Conservation (phyloP, 2,329 filamentous ascomycete species). For the Amauroascus verrucosus region DNA sequence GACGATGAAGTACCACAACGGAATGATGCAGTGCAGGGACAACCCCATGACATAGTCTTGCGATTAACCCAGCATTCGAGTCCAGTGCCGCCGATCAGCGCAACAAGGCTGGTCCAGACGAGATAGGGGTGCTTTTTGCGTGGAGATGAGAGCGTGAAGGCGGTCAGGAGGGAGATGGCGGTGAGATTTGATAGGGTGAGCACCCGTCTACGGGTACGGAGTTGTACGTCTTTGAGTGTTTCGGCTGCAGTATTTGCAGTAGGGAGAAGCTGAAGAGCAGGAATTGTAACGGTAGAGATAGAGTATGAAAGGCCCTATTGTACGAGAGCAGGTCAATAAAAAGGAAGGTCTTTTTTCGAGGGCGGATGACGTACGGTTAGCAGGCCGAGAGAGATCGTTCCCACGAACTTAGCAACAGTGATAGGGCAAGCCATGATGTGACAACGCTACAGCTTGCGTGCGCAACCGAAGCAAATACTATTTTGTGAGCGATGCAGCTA, state of each 20-base stretch:
- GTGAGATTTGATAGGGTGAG: slow-evolving; percentile 59
- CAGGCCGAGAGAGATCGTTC: slow-evolving; percentile 77
- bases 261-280: slow-evolving; percentile 69
- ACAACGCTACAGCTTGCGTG: neutral
- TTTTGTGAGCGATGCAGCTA: neutral
- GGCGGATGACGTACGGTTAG: slow-evolving; percentile 57
- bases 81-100: slow-evolving; percentile 36
- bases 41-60: slow-evolving; percentile 29
- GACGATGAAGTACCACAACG: neutral
- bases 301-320: slow-evolving; percentile 78
- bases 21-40: neutral
- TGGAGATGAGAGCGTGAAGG: slow-evolving; percentile 65
- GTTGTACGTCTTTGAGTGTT: slow-evolving; percentile 58
- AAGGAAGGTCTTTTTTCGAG: neutral
- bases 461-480: neutral
- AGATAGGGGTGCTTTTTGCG: slow-evolving; percentile 77
- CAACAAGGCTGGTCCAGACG: slow-evolving; percentile 66
- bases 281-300: slow-evolving; percentile 65
- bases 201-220: slow-evolving; percentile 54
- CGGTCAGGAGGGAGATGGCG: slow-evolving; percentile 61
- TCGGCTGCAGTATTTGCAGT: slow-evolving; percentile 61
- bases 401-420: slow-evolving; percentile 80
- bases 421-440: slow-evolving; percentile 55
- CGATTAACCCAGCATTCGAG: slow-evolving; percentile 67
- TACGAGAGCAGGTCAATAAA: neutral